Conservation (phyloP, 345 rosid genomes). For the Cochlearia excelsa region DNA sequence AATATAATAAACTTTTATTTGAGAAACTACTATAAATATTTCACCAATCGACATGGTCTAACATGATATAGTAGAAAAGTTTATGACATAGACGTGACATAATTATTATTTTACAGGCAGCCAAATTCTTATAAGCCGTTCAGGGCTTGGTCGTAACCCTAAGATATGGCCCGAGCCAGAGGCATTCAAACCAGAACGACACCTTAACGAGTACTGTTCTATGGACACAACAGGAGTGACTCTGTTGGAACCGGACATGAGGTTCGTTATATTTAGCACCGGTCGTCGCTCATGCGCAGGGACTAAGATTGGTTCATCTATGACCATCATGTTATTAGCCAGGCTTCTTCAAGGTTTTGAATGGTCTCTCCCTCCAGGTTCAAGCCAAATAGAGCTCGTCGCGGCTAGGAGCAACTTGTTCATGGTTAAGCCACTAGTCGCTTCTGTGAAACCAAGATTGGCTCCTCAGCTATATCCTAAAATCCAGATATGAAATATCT, state of each 20-base stretch:
- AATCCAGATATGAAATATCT: neutral
- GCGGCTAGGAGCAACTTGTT: constrained; percentile 19
- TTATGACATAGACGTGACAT: too few relatives aligned
- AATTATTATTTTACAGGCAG: constrained; percentile 20
- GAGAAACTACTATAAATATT: too few relatives aligned
- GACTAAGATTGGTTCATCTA: constrained; percentile 34
- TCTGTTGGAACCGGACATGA: constrained; percentile 33
- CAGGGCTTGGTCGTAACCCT: constrained; percentile 34
- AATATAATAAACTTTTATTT: too few relatives aligned
- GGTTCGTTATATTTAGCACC: constrained; percentile 41
- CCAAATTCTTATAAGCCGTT: constrained; percentile 28
- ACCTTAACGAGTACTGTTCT: neutral
- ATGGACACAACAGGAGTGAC: neutral
- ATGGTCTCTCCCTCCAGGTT: constrained; percentile 33
- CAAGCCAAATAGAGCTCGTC: constrained; percentile 18
- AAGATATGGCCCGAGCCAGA: constrained; percentile 34
- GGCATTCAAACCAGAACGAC: constrained; percentile 35
- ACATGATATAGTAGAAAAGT: too few relatives aligned
- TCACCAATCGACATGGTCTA: too few relatives aligned
- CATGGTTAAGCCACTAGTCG: constrained; percentile 35
- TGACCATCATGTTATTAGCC: constrained; percentile 46
- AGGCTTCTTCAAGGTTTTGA: constrained; percentile 51
- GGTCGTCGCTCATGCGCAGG: constrained; percentile 47
- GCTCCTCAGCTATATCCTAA: constrained; percentile 25
- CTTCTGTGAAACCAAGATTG: constrained; percentile 33